phyloP scores from a whole-genome alignment of 2,329 filamentous ascomycete genomes.

The Hirsutella rhossiliensis region DNA sequence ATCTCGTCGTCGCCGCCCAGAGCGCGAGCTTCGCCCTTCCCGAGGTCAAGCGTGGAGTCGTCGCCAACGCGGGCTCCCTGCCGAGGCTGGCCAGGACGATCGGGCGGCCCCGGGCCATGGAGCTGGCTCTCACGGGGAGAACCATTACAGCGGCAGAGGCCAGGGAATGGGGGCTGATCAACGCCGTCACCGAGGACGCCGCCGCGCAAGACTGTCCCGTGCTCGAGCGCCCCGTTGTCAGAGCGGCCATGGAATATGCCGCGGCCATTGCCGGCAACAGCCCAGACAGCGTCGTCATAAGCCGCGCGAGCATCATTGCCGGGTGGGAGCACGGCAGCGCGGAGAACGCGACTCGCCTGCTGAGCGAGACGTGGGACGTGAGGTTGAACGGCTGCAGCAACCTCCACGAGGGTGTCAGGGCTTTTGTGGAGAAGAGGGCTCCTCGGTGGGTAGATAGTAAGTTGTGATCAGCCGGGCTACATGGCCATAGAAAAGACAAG shows the following conservation, averaged over 20 bases:
- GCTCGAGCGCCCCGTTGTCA: conserved; percentile 28
- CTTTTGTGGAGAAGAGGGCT: conserved; percentile 61
- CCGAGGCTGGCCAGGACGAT: conserved; percentile 52
- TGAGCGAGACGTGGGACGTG: conserved; percentile 38
- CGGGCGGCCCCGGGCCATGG: conserved; percentile 52
- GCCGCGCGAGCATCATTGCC: conserved; percentile 52
- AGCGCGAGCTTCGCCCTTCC: conserved; percentile 53
- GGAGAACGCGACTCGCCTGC: conserved; percentile 42
- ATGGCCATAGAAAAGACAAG: no score
- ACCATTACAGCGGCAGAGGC: conserved; percentile 45
- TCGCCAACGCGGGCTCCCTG: conserved; percentile 56
- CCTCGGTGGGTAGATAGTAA: conserved; percentile 52
- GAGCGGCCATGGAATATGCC: conserved; percentile 46
- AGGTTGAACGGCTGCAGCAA: conserved; percentile 52
- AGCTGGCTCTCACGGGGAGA: conserved; percentile 54
- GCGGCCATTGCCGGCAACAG: conserved; percentile 49
- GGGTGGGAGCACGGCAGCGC: conserved; percentile 56
- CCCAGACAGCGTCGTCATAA: conserved; percentile 61
- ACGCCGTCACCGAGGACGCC: conserved; percentile 37
- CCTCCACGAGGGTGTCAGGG: conserved; percentile 55
- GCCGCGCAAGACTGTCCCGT: conserved; percentile 14
- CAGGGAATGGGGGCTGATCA: conserved; percentile 53
- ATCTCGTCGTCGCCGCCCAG: conserved; percentile 50
- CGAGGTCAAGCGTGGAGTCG: conserved; percentile 57
- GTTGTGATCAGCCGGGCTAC: conserved; percentile 20